These are phyloP conservation scores for Lotmaria passim DNA, from an alignment of 208 protist species.

Conservation along the genomic window DNA sequence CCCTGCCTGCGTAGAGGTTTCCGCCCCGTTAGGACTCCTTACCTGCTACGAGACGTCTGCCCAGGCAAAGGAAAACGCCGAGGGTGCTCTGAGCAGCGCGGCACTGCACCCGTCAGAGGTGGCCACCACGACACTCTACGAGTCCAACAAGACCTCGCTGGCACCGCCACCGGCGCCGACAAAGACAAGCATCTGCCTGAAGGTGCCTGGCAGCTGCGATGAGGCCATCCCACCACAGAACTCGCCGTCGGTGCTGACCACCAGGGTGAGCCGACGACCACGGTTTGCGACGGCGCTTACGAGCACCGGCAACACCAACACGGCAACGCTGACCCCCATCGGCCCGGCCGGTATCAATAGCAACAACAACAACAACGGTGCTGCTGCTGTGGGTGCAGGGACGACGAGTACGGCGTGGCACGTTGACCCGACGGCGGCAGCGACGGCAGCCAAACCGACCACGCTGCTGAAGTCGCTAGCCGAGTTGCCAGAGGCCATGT, in stretches of 20 bases:
- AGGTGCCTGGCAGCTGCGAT: not conserved
- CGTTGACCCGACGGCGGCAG: not conserved
- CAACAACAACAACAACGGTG: too few species aligned
- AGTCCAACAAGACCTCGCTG: slow-evolving; percentile 3
- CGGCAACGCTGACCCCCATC: not conserved
- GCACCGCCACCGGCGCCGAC: not conserved
- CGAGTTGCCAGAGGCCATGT: slow-evolving; percentile 1
- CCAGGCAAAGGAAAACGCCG: not conserved
- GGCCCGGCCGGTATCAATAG: not conserved
- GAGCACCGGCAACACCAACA: not conserved
- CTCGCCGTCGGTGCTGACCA: not conserved
- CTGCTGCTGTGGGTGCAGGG: not conserved
- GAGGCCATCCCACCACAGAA: not conserved
- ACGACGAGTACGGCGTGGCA: not conserved
- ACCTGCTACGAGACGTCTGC: too few species aligned
- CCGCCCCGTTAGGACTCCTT: too few species aligned
- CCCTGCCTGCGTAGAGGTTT: slow-evolving; percentile 17
- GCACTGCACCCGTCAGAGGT: slow-evolving; percentile 6
- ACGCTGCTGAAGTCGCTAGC: slow-evolving; percentile 29
- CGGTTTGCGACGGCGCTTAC: not conserved
- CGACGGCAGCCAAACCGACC: not conserved
- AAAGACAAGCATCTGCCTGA: not conserved
- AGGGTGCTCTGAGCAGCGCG: not conserved
- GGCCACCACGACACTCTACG: not conserved
- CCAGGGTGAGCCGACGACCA: not conserved